Percentiles rank a stretch among this genome's conserved stretches.
These are phyloP conservation scores for Geotrichum candidum DNA, from an alignment of 1,139 yeast species.

Conservation along the genomic window DNA sequence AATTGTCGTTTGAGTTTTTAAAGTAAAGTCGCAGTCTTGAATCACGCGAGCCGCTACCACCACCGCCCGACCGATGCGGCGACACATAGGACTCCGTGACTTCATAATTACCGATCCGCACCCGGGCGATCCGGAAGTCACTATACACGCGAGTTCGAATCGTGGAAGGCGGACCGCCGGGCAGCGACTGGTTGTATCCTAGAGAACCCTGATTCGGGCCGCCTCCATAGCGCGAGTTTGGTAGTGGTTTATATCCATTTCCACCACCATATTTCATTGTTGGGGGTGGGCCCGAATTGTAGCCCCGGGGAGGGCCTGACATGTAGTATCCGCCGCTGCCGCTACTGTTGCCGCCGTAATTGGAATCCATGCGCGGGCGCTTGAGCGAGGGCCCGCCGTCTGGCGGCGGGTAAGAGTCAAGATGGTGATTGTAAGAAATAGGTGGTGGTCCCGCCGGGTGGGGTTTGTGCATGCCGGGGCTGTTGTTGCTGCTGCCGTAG, in stretches of 20 bases:
- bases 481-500: neutral
- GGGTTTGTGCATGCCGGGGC: neutral
- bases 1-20: conserved; percentile 17
- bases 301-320: neutral
- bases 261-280: neutral
- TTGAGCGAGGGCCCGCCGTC: conserved; percentile 15
- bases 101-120: conserved; percentile 23
- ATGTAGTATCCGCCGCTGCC: neutral
- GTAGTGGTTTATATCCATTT: neutral
- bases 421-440: neutral
- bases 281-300: neutral
- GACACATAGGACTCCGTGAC: conserved; percentile 16
- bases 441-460: neutral
- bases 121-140: conserved; percentile 24
- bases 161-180: neutral
- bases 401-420: conserved; percentile 4
- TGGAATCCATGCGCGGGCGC: conserved; percentile 12
- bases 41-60: conserved; percentile 17
- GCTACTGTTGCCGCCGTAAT: neutral
- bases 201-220: neutral
- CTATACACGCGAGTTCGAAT: conserved; percentile 16
- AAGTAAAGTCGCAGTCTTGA: conserved; percentile 22
- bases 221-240: neutral
- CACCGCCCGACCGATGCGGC: neutral
- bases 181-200: neutral